Conservation (phyloP, 1,139 yeast species). For the Hansenula lynferdii region DNA sequence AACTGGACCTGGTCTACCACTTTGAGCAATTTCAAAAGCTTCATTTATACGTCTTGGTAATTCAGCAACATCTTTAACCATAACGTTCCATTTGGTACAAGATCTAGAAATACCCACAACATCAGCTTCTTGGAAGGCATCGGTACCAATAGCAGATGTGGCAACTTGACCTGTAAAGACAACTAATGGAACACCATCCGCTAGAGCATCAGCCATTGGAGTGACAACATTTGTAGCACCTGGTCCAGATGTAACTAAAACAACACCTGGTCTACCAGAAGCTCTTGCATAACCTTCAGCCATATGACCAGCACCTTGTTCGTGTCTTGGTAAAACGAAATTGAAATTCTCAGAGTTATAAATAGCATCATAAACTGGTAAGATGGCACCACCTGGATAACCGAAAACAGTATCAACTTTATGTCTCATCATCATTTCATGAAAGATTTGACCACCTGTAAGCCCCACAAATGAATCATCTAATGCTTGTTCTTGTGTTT, state of each 20-base stretch:
- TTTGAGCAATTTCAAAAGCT: slow-evolving; percentile 94
- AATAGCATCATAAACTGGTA: slow-evolving; percentile 97
- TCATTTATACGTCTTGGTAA: slow-evolving; percentile 94
- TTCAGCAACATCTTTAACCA: slow-evolving; percentile 94
- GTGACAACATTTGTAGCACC: slow-evolving; percentile 98
- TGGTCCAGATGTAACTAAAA: slow-evolving; percentile 95
- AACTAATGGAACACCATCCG: slow-evolving; percentile 96
- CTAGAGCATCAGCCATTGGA: slow-evolving; percentile 95
- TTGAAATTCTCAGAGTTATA: slow-evolving; percentile 85
- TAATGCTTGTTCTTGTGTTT: slow-evolving; percentile 30
- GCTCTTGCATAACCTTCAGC: slow-evolving; percentile 99
- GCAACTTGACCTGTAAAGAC: slow-evolving; percentile 99
- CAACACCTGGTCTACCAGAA: slow-evolving; percentile 96
- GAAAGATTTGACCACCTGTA: slow-evolving; percentile 96
- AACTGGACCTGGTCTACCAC: slow-evolving; percentile 98
- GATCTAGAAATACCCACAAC: slow-evolving; percentile 95
- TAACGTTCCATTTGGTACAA: slow-evolving; percentile 98
- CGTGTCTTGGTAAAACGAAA: slow-evolving; percentile 93
- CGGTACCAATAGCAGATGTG: slow-evolving; percentile 93
- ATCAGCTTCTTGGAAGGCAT: slow-evolving; percentile 99
- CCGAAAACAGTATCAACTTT: slow-evolving; percentile 93
- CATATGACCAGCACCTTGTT: slow-evolving; percentile 99
- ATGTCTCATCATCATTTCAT: slow-evolving; percentile 97
- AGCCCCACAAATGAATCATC: slow-evolving; percentile 90
- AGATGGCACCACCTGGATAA: slow-evolving; percentile 97